A percentile compares a stretch with the other conserved stretches of the same genome.
Conservation (phyloP, 495 filamentous ascomycete species). For the Cryomyces antarcticus region DNA sequence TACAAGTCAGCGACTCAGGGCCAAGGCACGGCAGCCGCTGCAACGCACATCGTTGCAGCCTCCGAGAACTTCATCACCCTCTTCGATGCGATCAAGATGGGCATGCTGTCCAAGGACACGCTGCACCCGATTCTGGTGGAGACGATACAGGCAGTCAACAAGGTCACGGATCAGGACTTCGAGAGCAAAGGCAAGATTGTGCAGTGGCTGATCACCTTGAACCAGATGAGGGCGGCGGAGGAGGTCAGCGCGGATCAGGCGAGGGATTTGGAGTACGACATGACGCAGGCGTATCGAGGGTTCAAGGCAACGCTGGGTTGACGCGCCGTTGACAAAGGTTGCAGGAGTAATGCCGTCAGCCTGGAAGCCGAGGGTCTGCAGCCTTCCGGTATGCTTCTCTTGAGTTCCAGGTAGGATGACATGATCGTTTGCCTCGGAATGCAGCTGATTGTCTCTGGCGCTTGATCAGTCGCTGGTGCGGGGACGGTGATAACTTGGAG, state of each 20-base stretch:
- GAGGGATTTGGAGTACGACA: constrained; percentile 70
- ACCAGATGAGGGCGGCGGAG: constrained; percentile 91
- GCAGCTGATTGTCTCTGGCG: too few species aligned
- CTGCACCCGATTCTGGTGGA: constrained; percentile 84
- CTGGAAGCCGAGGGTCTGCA: too few species aligned
- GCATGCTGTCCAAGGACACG: constrained; percentile 81
- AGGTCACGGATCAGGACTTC: constrained; percentile 83
- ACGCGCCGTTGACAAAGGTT: too few species aligned
- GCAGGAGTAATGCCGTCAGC: too few species aligned
- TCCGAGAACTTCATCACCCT: constrained; percentile 98
- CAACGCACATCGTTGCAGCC: constrained; percentile 59
- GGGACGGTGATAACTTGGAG: too few species aligned
- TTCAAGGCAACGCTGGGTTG: constrained; percentile 51
- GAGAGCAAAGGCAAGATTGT: constrained; percentile 91
- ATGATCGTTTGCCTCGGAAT: too few species aligned
- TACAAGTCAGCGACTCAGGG: constrained; percentile 20
- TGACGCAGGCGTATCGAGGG: constrained; percentile 75
- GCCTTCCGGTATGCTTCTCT: too few species aligned
- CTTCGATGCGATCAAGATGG: constrained; percentile 77
- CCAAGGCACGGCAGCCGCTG: constrained; percentile 25
- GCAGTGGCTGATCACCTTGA: constrained; percentile 90
- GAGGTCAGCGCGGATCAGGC: constrained; percentile 75
- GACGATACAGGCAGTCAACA: constrained; percentile 89
- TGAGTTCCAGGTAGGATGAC: too few species aligned
- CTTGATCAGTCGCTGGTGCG: too few species aligned